Base-by-base conservation (phyloP, 2,329 filamentous ascomycete species). In the Aspergillus pseudotamarii region DNA sequence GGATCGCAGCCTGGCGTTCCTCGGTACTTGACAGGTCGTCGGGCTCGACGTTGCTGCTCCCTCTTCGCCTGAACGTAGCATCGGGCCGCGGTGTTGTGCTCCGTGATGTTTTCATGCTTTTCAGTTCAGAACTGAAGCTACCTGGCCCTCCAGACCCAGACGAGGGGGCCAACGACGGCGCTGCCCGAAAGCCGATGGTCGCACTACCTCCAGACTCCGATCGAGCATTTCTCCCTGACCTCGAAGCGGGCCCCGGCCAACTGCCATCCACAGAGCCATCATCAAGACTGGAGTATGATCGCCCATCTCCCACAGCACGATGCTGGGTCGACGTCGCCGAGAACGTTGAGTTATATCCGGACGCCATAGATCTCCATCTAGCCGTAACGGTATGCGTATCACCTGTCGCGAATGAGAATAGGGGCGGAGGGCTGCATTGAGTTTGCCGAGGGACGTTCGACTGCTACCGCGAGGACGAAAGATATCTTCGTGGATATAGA, bases 51-150 rank as follows among this genome's bases (percentile, higher is more conserved):
- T 78, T 79, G 72, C 83, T 74, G 68, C 75, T 77, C 6, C 73
- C 72, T 66, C 75, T 66, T 61, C 73, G 75, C 55, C 84, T 85
- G 60, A 83, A 83, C 57, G 86, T 83, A 53, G 83, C 78, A 62
- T 89, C 86, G 14, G 88, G 86, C 59, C 84, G 81, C 45, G 84
- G 79, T 3, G 86, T 84, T 32, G 88, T 88, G 56, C 86, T 85
- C 60, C 91, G 86, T 51, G 90, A 88, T 28, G 85, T 82, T 53
- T 75, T 76, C 74, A 90, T 85, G 72, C 89, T 92, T 73, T 91
- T 92, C 71, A 97, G 80, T 64, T 97, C 94, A 38, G 93, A 89
- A 72, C 90, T 96, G 83, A 97, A 97, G 82, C 93, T 97, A 50
- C 94, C 94, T 3, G 86, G 87, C 1, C 90, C 89, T 30, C 86